phyloP scores from a whole-genome alignment of 352 stramenopile genomes.

The Proteromonas lacertae region DNA sequence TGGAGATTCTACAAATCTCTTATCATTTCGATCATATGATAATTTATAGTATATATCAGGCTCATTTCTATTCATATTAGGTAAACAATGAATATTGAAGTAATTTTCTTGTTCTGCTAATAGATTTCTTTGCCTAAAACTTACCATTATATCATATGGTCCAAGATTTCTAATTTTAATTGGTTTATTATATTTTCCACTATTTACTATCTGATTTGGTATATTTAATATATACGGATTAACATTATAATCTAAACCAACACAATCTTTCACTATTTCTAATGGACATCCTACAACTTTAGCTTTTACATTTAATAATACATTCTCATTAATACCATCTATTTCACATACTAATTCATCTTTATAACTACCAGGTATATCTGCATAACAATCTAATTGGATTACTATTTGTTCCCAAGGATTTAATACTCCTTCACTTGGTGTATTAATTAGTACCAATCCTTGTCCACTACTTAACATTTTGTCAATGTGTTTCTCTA shows the following conservation, averaged over 20 bases:
- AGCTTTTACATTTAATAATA: neutral
- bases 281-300: conserved; percentile 1
- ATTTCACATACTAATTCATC: neutral
- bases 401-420: conserved; percentile 1
- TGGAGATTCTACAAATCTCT: neutral
- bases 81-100: too few relatives aligned
- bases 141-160: too few relatives aligned
- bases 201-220: too few relatives aligned
- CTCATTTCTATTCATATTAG: too few relatives aligned
- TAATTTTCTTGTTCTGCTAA: too few relatives aligned
- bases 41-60: too few relatives aligned
- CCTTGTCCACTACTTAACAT: neutral
- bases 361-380: conserved; percentile 3
- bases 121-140: too few relatives aligned
- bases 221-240: too few relatives aligned
- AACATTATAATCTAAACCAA: too few relatives aligned
- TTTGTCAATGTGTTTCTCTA: neutral
- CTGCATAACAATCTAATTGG: neutral
- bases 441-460: neutral
- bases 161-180: too few relatives aligned
- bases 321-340: neutral
- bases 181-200: too few relatives aligned
- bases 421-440: neutral
- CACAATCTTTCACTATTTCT: neutral
- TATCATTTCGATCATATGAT: too few relatives aligned